Evolutionary conservation across 1,284 basidiomycete genomes (phyloP), one percentile per base, ranked within the genome.

Genomic region (Leccinum pachyderme): DNA sequence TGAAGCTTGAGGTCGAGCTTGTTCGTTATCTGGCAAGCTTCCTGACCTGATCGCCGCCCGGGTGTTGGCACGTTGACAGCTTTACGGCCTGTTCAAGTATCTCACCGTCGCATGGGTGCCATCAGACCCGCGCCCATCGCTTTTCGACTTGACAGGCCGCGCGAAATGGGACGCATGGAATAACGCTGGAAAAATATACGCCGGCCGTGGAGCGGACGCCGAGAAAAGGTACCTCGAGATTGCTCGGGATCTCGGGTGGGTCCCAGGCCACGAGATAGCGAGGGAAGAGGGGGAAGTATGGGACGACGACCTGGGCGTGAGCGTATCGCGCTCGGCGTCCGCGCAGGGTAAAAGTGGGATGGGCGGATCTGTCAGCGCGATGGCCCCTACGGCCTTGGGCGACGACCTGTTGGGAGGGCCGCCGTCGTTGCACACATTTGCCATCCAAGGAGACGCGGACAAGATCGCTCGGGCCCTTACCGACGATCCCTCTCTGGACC

Each of bases 141-240:
- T 95, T 29, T 91, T 95, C 64, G 91, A 91, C 59, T 81, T 89
- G 66, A 80, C 87, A 2, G 87, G 85, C 2, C 77, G 91, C 31
- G 91, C 92, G 2, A 95, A 95, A 71, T 92, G 91, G 87, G 92
- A 95, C 66, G 89, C 91, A 1, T 95, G 93, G 91, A 77, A 69
- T 31, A 65, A 74, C 6, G 70, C 77, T n/a, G 80, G 79, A 4
- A 77, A 77, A 58, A 76, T 72, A 22, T 89, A 85, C 59, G 68
- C 69, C 22, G 70, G 65, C n/a, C 65, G 66, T 7, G 66, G 69
- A 4, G 61, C 62, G 18, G 79, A 80, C 35, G 84, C 78, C 37
- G 82, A 85, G 67, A 69, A 60, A 43, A 77, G 85, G 61, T 95
- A 95, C 68, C 71, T 92, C 55, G 81, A 81, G 29, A 80, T 93